phyloP scores from a whole-genome alignment of 2,329 filamentous ascomycete genomes.

The Fusarium scirpi region DNA sequence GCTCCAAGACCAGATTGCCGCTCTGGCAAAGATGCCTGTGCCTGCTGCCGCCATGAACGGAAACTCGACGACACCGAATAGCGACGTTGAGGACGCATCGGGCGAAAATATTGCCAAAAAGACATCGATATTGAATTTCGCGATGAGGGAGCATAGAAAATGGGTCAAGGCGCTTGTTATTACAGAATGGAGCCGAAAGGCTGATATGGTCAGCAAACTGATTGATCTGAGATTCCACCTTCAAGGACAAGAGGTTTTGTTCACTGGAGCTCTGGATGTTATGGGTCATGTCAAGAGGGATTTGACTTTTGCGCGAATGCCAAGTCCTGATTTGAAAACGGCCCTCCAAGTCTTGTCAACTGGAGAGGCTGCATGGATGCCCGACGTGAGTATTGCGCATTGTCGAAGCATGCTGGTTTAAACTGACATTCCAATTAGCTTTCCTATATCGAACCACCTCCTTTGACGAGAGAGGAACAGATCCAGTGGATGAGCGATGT shows the following conservation, averaged over 20 bases:
- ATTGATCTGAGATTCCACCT: conserved; percentile 88
- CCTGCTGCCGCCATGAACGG: conserved; percentile 64
- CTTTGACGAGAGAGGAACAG: conserved; percentile 77
- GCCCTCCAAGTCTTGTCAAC: conserved; percentile 86
- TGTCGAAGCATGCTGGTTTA: not conserved
- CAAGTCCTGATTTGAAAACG: conserved; percentile 90
- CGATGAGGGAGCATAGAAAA: conserved; percentile 82
- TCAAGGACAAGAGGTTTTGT: conserved; percentile 70
- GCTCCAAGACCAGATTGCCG: conserved; percentile 75
- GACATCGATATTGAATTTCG: conserved; percentile 77
- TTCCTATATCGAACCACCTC: conserved; percentile 80
- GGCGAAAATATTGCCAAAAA: conserved; percentile 82
- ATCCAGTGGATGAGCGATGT: conserved; percentile 82
- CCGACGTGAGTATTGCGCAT: conserved; percentile 69
- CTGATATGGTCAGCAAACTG: conserved; percentile 82
- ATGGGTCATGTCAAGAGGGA: conserved; percentile 80
- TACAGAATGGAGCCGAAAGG: conserved; percentile 87
- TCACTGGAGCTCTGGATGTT: conserved; percentile 69
- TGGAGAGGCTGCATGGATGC: conserved; percentile 81
- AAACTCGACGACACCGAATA: conserved; percentile 52
- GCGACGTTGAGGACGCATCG: conserved; percentile 66
- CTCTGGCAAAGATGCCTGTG: conserved; percentile 76
- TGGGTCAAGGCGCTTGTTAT: conserved; percentile 95
- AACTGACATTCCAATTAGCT: conserved; percentile 64
- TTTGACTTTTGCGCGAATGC: conserved; percentile 78